Evolutionary conservation across 2,329 filamentous ascomycete genomes (phyloP).

Genomic region (Cladosporium sp.): DNA sequence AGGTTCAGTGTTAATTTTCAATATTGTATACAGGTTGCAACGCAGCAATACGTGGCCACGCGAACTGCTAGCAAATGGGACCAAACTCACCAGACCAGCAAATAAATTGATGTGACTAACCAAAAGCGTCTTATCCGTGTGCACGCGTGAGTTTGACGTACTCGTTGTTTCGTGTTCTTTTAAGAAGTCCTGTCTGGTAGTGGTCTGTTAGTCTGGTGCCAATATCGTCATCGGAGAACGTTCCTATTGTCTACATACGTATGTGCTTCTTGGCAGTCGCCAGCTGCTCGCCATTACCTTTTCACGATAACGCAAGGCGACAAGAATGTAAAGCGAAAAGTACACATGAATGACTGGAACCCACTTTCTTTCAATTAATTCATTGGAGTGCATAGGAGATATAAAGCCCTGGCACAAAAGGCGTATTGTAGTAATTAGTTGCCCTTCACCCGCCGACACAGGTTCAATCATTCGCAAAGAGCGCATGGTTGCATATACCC

Average conservation of each 20-base stretch:
- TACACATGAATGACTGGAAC: background rate
- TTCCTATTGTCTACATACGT: constrained; percentile 2
- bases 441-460: background rate
- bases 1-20: background rate
- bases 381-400: background rate
- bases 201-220: background rate
- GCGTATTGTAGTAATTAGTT: background rate
- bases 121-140: background rate
- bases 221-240: background rate
- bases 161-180: background rate
- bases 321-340: background rate
- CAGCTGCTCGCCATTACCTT: background rate
- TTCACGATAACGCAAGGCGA: background rate
- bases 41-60: background rate
- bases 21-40: background rate
- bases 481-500: background rate
- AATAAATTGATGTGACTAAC: background rate
- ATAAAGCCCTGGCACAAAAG: background rate
- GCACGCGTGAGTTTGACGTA: background rate
- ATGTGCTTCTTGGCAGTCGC: background rate
- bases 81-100: background rate
- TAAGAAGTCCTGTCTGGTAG: background rate
- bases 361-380: background rate
- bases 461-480: background rate
- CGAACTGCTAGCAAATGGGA: background rate